Evolutionary conservation across 768 basidiomycete genomes (phyloP), one percentile per base, ranked within the genome.

Genomic region (Suillus discolor): DNA sequence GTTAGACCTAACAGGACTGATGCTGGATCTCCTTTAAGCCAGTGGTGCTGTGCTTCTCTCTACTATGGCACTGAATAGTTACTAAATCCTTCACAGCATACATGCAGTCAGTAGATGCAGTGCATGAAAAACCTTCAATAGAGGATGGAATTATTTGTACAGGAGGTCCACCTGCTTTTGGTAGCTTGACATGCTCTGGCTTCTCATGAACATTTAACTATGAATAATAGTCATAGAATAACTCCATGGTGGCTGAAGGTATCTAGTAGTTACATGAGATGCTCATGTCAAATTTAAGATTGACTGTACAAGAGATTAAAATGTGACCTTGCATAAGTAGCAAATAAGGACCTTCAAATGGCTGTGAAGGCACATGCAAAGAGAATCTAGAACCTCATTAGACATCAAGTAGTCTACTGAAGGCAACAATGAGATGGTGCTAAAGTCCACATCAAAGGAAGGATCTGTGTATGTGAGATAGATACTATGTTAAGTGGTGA

Each of bases 71-170:
- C 7, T 54, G 53, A 16, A 54, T 31, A 0, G 8, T 54, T 0
- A 3, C 0, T 2, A 31, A 3, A 4, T 54, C 16, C 3, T 31
- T 31, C 3, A 31, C 53, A 0, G 7, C 6, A 31, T 54, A 54
- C 0, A 0, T 0, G 4, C 53, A 54, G 4, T 20, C 6, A 2
- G 2, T 0, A 1, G 28, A 54, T 6, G 23, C 16, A 4, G 2
- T 49, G 4, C 28, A 54, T 1, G 16, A 16, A 3, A 54, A 9
- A 3, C 53, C 18, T 0, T 31, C 2, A 18, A 3, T 31, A 1
- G 53, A 28, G 2, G 7, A 13, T 0, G 7, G 3, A 2, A 54
- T 15, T 3, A 18, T 15, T 16, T 54, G 53, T 3, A 54, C 15
- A 11, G 53, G 28, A 0, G 53, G 53, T 16, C 53, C 53, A 9